Evolutionary conservation across 768 basidiomycete genomes (phyloP).

Genomic region (Phaeotremella fagi): DNA sequence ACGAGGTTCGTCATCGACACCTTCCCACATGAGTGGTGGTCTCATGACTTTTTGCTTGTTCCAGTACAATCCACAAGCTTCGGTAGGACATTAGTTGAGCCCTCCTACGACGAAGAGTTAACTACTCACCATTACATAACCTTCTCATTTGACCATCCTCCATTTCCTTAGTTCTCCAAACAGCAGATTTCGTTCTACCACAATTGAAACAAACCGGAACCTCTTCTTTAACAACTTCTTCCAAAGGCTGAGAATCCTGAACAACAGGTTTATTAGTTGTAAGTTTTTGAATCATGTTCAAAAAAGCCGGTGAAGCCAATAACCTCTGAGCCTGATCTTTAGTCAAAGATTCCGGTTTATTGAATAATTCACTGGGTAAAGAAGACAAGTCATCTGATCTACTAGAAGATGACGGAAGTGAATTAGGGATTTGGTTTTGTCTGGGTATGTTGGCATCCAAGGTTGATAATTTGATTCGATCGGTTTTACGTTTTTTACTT

Average conservation of each 20-base stretch:
- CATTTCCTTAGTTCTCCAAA: slow-evolving; percentile 42
- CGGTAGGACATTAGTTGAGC: background rate
- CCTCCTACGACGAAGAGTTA: background rate
- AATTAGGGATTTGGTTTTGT: no score
- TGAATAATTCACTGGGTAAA: slow-evolving; percentile 31
- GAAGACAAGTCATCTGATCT: slow-evolving; percentile 9
- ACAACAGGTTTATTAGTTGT: slow-evolving; percentile 24
- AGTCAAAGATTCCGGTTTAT: slow-evolving; percentile 30
- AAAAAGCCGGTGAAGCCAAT: slow-evolving; percentile 32
- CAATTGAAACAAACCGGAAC: slow-evolving; percentile 39
- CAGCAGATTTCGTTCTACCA: slow-evolving; percentile 40
- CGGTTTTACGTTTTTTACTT: background rate
- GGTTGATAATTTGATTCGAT: slow-evolving; percentile 5
- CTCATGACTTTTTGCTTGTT: slow-evolving; percentile 41
- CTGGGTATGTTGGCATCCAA: slow-evolving; percentile 10
- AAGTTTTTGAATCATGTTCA: slow-evolving; percentile 31
- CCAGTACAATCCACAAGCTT: slow-evolving; percentile 47
- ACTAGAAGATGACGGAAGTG: no score
- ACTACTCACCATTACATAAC: slow-evolving; percentile 46
- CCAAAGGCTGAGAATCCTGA: no score
- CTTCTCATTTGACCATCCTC: slow-evolving; percentile 33
- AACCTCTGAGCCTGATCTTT: slow-evolving; percentile 37
- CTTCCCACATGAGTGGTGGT: slow-evolving; percentile 42
- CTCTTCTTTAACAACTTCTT: slow-evolving; percentile 17
- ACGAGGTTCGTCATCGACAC: slow-evolving; percentile 27